phyloP scores from a whole-genome alignment of 306 rosid genomes.

The Hylodesmum podocarpum region DNA sequence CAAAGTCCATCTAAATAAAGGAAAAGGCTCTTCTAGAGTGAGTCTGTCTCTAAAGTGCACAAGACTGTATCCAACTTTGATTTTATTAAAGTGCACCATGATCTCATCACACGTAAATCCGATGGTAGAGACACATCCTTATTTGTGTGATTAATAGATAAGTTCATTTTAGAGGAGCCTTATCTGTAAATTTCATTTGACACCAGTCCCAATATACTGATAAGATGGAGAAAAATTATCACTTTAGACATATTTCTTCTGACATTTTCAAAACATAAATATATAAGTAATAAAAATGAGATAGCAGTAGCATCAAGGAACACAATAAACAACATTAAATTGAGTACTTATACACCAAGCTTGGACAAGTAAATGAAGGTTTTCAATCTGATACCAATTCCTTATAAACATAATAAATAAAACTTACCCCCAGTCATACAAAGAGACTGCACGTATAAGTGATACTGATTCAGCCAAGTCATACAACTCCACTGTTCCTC shows the following conservation, averaged over 20 bases:
- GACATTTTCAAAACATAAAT: neutral
- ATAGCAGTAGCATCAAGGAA: slow-evolving; percentile 9
- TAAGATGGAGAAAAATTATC: slow-evolving; percentile 8
- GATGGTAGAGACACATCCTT: neutral
- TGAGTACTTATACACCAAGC: neutral
- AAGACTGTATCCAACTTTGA: neutral
- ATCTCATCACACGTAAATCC: neutral
- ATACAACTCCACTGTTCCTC: slow-evolving; percentile 87
- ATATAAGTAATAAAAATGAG: neutral
- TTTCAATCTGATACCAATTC: slow-evolving; percentile 24
- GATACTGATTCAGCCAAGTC: slow-evolving; percentile 76
- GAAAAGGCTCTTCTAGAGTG: neutral
- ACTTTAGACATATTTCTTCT: neutral
- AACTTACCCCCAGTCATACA: slow-evolving; percentile 97
- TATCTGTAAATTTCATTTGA: neutral
- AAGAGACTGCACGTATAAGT: slow-evolving; percentile 72
- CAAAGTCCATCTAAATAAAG: slow-evolving; percentile 2
- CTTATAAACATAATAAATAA: slow-evolving; percentile 28
- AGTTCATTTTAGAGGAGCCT: neutral
- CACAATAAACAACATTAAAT: slow-evolving; percentile 7
- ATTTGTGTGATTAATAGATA: neutral
- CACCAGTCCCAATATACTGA: slow-evolving; percentile 14
- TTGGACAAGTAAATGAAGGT: slow-evolving; percentile 17
- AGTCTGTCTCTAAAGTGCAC: neutral
- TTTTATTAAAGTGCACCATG: neutral